Conservation (phyloP, 306 rosid species). For the Vigna hirtella region DNA sequence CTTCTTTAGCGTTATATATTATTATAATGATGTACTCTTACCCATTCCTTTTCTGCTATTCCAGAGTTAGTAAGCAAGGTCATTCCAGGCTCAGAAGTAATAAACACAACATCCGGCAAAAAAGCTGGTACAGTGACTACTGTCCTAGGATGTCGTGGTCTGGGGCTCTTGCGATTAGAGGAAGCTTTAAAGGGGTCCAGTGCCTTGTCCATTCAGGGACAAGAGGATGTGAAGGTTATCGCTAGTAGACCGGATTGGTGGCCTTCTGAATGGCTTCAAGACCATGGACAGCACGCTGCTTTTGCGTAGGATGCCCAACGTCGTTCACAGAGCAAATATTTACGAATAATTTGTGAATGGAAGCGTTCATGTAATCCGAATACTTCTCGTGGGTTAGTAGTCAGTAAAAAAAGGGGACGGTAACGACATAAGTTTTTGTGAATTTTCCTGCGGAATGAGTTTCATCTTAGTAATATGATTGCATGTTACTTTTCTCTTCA, state of each 20-base stretch:
- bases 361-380: slow-evolving; percentile 16
- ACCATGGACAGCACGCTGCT: slow-evolving; percentile 49
- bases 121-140: slow-evolving; percentile 74
- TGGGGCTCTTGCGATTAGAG: slow-evolving; percentile 81
- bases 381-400: slow-evolving; percentile 18
- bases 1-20: background rate
- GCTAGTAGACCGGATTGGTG: slow-evolving; percentile 69
- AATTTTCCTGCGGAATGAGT: slow-evolving; percentile 37
- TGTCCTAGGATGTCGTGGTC: slow-evolving; percentile 70
- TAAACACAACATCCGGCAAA: slow-evolving; percentile 57
- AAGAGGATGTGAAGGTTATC: slow-evolving; percentile 65
- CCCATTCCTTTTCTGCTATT: slow-evolving; percentile 34
- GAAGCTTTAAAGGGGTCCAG: slow-evolving; percentile 63
- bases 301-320: slow-evolving; percentile 44
- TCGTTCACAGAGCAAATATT: slow-evolving; percentile 32
- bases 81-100: slow-evolving; percentile 67
- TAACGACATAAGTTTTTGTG: slow-evolving; percentile 7
- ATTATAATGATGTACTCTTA: slow-evolving; percentile 14
- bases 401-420: background rate
- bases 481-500: slow-evolving; percentile 30
- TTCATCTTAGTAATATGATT: slow-evolving; percentile 5
- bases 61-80: slow-evolving; percentile 65
- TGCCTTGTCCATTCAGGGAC: slow-evolving; percentile 62
- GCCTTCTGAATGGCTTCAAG: slow-evolving; percentile 62
- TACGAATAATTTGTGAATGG: slow-evolving; percentile 6